These are phyloP conservation scores for Cryptococcus amylolentus DNA, from an alignment of 1,284 basidiomycete species.

Conservation along the genomic window DNA sequence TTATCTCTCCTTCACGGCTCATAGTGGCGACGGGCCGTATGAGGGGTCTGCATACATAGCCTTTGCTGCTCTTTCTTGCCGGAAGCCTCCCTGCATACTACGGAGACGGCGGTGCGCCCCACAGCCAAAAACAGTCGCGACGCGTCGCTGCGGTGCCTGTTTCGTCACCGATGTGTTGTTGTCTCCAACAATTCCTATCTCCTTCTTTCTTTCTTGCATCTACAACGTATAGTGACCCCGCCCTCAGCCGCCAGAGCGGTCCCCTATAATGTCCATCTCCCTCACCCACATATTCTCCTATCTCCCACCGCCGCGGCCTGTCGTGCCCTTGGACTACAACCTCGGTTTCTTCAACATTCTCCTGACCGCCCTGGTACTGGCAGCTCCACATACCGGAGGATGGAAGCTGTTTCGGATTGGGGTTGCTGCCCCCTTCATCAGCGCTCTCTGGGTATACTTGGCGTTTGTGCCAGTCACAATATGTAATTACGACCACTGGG, in stretches of 20 bases:
- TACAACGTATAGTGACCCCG: not conserved
- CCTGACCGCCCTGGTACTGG: constrained; percentile 2
- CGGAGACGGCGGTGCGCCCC: no score
- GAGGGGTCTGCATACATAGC: no score
- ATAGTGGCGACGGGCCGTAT: no score
- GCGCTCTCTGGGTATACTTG: constrained; percentile 15
- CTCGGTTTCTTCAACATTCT: constrained; percentile 11
- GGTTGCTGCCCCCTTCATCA: constrained; percentile 20
- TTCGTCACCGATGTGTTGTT: not conserved
- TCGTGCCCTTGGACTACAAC: constrained; percentile 1
- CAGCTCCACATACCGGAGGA: constrained; percentile 8
- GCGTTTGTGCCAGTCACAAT: constrained; percentile 11
- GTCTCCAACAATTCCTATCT: no score
- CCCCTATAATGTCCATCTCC: not conserved
- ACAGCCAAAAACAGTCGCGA: no score
- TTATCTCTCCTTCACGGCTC: no score
- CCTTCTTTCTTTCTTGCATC: no score
- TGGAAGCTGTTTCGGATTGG: constrained; percentile 31
- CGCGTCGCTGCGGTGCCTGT: not conserved
- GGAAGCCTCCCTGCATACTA: no score
- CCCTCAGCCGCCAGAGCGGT: not conserved
- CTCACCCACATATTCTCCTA: not conserved
- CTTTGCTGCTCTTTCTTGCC: no score
- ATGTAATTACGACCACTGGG: constrained; percentile 30
- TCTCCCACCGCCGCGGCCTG: not conserved